Conservation (phyloP, 352 stramenopile species). For the Blastocystis sp. region DNA sequence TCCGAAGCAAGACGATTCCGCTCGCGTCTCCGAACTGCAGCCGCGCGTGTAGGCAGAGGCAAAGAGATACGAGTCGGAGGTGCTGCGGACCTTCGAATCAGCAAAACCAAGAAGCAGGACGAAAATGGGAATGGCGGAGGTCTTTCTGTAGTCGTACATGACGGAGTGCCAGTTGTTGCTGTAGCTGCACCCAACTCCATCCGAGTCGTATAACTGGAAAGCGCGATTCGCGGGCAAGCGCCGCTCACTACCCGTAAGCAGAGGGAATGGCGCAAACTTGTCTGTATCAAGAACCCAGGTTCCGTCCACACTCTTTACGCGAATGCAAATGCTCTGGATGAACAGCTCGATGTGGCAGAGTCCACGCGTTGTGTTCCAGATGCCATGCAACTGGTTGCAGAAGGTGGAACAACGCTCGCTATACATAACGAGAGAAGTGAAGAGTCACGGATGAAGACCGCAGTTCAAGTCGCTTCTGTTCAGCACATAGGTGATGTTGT, state of each 20-base stretch:
- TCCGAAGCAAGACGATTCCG: background rate
- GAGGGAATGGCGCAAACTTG: background rate
- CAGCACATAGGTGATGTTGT: conserved; percentile 9
- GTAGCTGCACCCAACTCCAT: conserved; percentile 22
- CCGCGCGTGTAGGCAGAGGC: conserved; percentile 44
- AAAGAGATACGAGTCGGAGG: conserved; percentile 34
- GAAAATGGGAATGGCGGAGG: background rate
- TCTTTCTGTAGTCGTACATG: background rate
- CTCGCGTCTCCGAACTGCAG: background rate
- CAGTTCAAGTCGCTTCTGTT: background rate
- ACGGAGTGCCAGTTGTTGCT: conserved; percentile 62
- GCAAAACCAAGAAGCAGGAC: background rate
- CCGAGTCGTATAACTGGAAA: conserved; percentile 18
- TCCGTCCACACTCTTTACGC: background rate
- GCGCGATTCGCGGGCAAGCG: background rate
- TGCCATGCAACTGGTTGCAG: background rate
- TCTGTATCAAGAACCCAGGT: background rate
- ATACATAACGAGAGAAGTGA: background rate
- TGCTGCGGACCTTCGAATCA: conserved; percentile 5
- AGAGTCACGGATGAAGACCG: background rate
- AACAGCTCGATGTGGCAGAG: background rate
- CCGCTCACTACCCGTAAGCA: background rate
- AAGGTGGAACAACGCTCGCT: background rate
- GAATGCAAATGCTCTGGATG: background rate
- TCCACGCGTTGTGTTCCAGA: background rate